phyloP scores from a whole-genome alignment of 768 basidiomycete genomes.

The Lepiota venenata region DNA sequence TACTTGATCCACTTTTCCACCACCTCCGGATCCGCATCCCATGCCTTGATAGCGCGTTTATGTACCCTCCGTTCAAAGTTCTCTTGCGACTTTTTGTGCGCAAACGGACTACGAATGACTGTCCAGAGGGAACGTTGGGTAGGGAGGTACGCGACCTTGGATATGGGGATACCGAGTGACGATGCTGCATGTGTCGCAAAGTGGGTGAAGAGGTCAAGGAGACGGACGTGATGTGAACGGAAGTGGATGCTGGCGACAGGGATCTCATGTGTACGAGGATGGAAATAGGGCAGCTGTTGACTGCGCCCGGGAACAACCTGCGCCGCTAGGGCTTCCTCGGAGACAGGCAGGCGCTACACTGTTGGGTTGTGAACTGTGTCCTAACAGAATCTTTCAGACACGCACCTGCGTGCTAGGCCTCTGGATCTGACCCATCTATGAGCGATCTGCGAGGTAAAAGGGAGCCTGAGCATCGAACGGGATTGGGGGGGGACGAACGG shows the following conservation, averaged over 20 bases:
- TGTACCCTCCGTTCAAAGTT: constrained; percentile 88
- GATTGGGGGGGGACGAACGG: not conserved
- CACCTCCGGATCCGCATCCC: constrained; percentile 78
- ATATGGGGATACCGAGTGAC: constrained; percentile 79
- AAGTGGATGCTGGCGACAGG: constrained; percentile 85
- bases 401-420: constrained; percentile 1
- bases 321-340: constrained; percentile 48
- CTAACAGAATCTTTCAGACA: not conserved
- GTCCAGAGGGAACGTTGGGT: constrained; percentile 82
- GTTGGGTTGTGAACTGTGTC: constrained; percentile 12
- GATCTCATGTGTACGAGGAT: constrained; percentile 60
- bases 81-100: constrained; percentile 92
- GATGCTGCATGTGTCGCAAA: constrained; percentile 83
- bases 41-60: constrained; percentile 86
- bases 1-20: constrained; percentile 82
- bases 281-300: constrained; percentile 48
- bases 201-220: constrained; percentile 77
- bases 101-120: constrained; percentile 81
- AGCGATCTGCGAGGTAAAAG: constrained; percentile 5
- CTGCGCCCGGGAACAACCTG: constrained; percentile 62
- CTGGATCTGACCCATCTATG: constrained; percentile 5
- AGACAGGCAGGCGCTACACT: constrained; percentile 18
- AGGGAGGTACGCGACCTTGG: constrained; percentile 62
- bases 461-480: constrained; percentile 20
- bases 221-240: constrained; percentile 64